Conservation (phyloP, 2,329 filamentous ascomycete genomes). For the Pestalotiopsis sp. region DNA sequence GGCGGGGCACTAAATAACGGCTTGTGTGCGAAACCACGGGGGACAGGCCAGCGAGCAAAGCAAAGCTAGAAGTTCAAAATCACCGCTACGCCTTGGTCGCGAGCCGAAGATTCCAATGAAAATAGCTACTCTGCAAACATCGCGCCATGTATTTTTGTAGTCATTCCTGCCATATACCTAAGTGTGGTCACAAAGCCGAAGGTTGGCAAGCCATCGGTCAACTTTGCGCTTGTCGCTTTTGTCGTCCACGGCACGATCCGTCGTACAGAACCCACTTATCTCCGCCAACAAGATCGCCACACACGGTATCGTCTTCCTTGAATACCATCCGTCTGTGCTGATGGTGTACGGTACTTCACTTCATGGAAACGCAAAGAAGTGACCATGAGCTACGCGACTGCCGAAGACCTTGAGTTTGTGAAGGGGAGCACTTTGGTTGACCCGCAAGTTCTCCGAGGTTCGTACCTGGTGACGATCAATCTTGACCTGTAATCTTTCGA, state of each 20-base stretch:
- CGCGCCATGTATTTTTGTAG: not conserved
- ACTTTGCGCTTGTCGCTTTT: not conserved
- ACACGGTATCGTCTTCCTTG: not conserved
- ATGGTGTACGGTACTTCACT: not conserved
- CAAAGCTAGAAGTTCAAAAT: not conserved
- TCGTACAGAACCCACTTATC: not conserved
- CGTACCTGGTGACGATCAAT: not conserved
- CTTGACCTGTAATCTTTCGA: not conserved
- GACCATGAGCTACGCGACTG: not conserved
- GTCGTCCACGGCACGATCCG: not conserved
- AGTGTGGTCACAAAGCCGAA: not conserved
- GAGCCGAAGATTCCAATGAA: not conserved
- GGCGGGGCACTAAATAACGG: slow-evolving; percentile 52
- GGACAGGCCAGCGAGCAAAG: not conserved
- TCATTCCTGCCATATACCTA: not conserved
- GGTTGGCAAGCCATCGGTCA: not conserved
- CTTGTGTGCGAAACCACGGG: not conserved
- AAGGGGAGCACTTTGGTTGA: slow-evolving; percentile 22
- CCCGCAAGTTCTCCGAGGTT: slow-evolving; percentile 11
- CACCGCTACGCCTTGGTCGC: not conserved
- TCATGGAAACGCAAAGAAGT: not conserved
- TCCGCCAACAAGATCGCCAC: not conserved
- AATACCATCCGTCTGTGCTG: not conserved
- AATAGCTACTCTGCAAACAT: not conserved
- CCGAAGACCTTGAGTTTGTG: slow-evolving; percentile 20